These are phyloP conservation scores for Beauveria australis DNA, from an alignment of 2,329 filamentous ascomycete species.

Conservation along the genomic window DNA sequence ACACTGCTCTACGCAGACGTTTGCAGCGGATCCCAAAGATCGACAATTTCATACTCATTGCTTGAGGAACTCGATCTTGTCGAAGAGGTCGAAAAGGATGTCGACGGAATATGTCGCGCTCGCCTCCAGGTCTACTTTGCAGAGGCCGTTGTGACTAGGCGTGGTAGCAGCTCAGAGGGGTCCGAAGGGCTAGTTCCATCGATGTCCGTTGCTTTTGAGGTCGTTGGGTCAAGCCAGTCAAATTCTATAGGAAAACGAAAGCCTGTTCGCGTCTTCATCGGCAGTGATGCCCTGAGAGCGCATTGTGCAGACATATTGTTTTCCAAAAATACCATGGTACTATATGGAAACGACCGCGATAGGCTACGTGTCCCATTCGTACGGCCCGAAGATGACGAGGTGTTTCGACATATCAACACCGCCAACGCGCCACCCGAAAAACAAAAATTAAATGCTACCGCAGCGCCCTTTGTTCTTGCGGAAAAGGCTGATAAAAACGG, in stretches of 20 bases:
- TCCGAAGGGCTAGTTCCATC: slow-evolving; percentile 65
- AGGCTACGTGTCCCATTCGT: slow-evolving; percentile 88
- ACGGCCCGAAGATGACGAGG: slow-evolving; percentile 75
- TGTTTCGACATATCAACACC: slow-evolving; percentile 71
- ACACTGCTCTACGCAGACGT: slow-evolving; percentile 85
- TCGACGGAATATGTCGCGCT: slow-evolving; percentile 59
- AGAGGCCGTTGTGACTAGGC: slow-evolving; percentile 75
- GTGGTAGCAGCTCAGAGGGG: slow-evolving; percentile 62
- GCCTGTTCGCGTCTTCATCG: slow-evolving; percentile 76
- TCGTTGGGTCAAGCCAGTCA: slow-evolving; percentile 43
- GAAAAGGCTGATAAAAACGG: slow-evolving; percentile 21
- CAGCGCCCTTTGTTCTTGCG: slow-evolving; percentile 32
- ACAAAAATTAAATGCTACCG: slow-evolving; percentile 49
- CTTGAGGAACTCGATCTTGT: slow-evolving; percentile 65
- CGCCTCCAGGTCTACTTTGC: slow-evolving; percentile 81
- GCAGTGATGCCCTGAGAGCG: slow-evolving; percentile 76
- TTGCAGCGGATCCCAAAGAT: slow-evolving; percentile 85
- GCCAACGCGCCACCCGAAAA: slow-evolving; percentile 46
- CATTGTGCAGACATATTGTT: slow-evolving; percentile 89
- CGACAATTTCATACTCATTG: slow-evolving; percentile 68
- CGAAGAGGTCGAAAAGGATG: slow-evolving; percentile 56
- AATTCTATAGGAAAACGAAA: slow-evolving; percentile 34
- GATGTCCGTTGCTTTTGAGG: slow-evolving; percentile 70
- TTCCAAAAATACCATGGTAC: slow-evolving; percentile 79
- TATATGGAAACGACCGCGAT: slow-evolving; percentile 79